Evolutionary conservation across 2,329 filamentous ascomycete species (phyloP), one percentile per base, ranked within the genome.

Genomic region (Pseudogymnoascus sp.): DNA sequence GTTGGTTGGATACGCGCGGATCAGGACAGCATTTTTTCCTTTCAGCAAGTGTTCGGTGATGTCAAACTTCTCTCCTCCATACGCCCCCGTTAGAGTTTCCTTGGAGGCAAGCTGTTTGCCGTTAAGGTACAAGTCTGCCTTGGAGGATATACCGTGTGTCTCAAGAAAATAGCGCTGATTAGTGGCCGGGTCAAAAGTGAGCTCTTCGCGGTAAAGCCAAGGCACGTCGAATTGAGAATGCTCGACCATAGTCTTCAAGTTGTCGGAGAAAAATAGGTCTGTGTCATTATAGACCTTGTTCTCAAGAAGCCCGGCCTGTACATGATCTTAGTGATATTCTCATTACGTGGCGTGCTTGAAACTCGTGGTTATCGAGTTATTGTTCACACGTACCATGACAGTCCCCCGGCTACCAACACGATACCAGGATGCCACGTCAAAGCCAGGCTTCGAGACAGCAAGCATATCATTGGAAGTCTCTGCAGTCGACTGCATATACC

Each of bases 121-220:
- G 62, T 87, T 87, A 57, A 87, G 63, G 62, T 77, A 85, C 5
- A 87, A 77, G 64, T 86, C 84, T 1, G 81, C 85, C 33, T 78
- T 78, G 1, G 84, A 85, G 0, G 78, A 81, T 64, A 87, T 83
- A 4, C 84, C 84, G 63, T 86, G 75, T 0, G 83, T 86, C 35
- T 79, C 72, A 1, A 87, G 72, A 28, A 81, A 75, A 64, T 78
- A 82, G 65, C 84, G 78, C 35, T 76, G 70, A 1, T 70, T 71
- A 0, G 69, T 30, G 2, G 63, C 57, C 0, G 69, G 67, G 0
- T 71, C 65, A 1, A 84, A 65, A 0, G 64, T 62, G 60, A 85
- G 81, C 62, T 85, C 80, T 38, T 79, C 73, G 11, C 83, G 77
- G 65, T 86, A 87, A 22, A 85, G 68, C 83, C 84, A 87, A 0